Evolutionary conservation across 352 stramenopile genomes (phyloP), one percentile per base, ranked within the genome.

Genomic region (Phytophthora niederhauseri): DNA sequence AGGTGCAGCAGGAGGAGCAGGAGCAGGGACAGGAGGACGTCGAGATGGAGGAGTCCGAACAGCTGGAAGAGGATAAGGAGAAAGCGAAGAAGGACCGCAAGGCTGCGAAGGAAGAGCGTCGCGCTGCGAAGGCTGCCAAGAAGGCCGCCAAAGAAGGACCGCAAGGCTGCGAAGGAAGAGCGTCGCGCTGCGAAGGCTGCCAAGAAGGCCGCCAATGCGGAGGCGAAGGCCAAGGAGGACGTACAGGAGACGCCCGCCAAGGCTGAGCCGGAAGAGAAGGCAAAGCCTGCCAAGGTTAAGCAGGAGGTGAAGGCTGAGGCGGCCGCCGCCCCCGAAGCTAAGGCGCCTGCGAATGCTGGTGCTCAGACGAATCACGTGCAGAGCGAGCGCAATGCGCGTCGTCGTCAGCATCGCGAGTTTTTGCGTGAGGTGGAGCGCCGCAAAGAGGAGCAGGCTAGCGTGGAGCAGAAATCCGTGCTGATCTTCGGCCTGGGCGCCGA

Each of bases 381-480:
- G 70, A 95, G 86, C 64, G 88, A 94, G 31, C 86, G 88, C 5
- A 95, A 95, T 61, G 83, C 82, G 31, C 83, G 88, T 31, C 85
- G 88, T 45, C 85, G 88, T 15, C 71, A 90, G 68, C 84, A 94
- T 61, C 88, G 88, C 31, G 84, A 94, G 63, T 87, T 94, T 43
- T 59, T 92, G 62, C 84, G 88, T 26, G 75, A 93, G 34, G 81
- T 93, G 41, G 80, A 90, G 49, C 64, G 74, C 50, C 83, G 85
- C 51, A 91, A 93, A 67, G 75, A 93, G 53, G 66, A 76, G 12
- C 51, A 76, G 4, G 86, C 86, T 4, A 77, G 65, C 6, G 9
- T 73, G 0, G 71, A 91, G 22, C 58, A 94, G 20, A 95, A 93
- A 60, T 90, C 88, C 20, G 73, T 95, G 20, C 66, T 92, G 62